These are phyloP conservation scores for Cucumis sativus DNA, from an alignment of 306 rosid species.

Conservation along the genomic window Cucumber_9930_V3 NC_026659.2:1147501-1148000, in stretches of 20 bases:
- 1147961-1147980: neutral
- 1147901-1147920: neutral
- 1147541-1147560: conserved; percentile 33
- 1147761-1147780: neutral
- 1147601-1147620: conserved; percentile 80
- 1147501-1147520: neutral
- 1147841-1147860: neutral
- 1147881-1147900: neutral
- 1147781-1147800: neutral
- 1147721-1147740: neutral
- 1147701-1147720: neutral
- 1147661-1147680: conserved; percentile 8
- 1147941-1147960: neutral
- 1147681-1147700: neutral
- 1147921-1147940: neutral
- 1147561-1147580: conserved; percentile 39
- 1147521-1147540: neutral
- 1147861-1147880: neutral
- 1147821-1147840: neutral
- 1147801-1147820: neutral
- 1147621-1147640: conserved; percentile 72
- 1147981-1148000: conserved; percentile 6
- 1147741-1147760: neutral
- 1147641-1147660: conserved; percentile 69
- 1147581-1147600: conserved; percentile 45